Conservation (phyloP, 2,329 filamentous ascomycete species). For the Stemphylium beticola region DNA sequence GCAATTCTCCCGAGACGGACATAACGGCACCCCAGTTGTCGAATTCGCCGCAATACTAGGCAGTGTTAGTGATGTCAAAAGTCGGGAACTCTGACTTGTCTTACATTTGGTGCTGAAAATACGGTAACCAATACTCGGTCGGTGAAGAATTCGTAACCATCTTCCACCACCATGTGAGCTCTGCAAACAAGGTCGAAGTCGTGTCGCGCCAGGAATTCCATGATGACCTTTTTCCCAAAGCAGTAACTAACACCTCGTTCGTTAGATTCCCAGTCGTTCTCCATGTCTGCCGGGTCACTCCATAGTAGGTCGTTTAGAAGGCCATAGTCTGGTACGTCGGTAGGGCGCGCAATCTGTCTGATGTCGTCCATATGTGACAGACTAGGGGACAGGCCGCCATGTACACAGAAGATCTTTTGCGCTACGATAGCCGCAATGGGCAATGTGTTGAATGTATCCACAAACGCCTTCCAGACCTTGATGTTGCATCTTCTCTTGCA, state of each 20-base stretch:
- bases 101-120: slow-evolving; percentile 95
- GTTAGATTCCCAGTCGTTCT: slow-evolving; percentile 96
- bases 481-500: slow-evolving; percentile 99
- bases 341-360: slow-evolving; percentile 90
- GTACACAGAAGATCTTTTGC: slow-evolving; percentile 96
- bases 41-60: slow-evolving; percentile 94
- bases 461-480: slow-evolving; percentile 98
- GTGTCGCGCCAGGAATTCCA: slow-evolving; percentile 90
- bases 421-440: slow-evolving; percentile 97
- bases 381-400: slow-evolving; percentile 90
- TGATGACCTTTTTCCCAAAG: slow-evolving; percentile 97
- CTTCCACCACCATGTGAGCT: slow-evolving; percentile 98
- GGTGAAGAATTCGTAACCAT: slow-evolving; percentile 98
- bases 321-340: slow-evolving; percentile 96
- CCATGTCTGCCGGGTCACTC: slow-evolving; percentile 98
- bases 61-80: slow-evolving; percentile 20
- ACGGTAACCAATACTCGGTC: slow-evolving; percentile 95
- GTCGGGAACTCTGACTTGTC: slow-evolving; percentile 41
- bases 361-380: slow-evolving; percentile 98
- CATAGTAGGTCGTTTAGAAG: slow-evolving; percentile 93
- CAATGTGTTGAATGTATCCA: slow-evolving; percentile 94
- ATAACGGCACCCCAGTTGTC: slow-evolving; percentile 99
- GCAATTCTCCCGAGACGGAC: slow-evolving; percentile 90
- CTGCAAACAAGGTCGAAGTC: slow-evolving; percentile 98
- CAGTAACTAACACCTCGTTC: slow-evolving; percentile 97